Evolutionary conservation across 331 rosid genomes (phyloP).

Genomic region (Erythrophleum ivorense): DNA sequence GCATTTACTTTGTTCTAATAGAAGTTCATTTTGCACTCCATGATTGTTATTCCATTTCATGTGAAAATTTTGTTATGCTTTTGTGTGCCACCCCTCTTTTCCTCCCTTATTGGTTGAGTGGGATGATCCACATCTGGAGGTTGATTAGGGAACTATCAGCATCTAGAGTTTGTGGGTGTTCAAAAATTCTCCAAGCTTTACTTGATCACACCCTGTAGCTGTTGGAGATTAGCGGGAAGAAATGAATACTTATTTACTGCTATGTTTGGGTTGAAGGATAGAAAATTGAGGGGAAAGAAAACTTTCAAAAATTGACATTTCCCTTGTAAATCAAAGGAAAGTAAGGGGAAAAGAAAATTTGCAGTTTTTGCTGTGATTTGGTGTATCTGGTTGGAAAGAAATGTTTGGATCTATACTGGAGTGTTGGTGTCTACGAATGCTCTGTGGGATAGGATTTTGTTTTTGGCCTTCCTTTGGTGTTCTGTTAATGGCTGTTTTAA

Average conservation of each 20-base stretch:
- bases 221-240: conserved; percentile 4
- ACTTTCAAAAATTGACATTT: no score
- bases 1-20: conserved; percentile 20
- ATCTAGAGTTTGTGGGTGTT: neutral
- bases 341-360: neutral
- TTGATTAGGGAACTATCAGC: neutral
- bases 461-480: no score
- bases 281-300: neutral
- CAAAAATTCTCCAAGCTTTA: neutral
- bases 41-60: conserved; percentile 20
- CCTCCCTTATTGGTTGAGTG: neutral
- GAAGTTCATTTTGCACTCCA: conserved; percentile 25
- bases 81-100: neutral
- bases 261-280: neutral
- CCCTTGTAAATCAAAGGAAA: no score
- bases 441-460: no score
- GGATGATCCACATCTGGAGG: neutral
- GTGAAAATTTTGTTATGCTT: conserved; percentile 17
- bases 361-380: neutral
- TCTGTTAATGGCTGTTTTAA: no score
- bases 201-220: conserved; percentile 7
- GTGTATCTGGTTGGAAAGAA: neutral
- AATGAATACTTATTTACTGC: neutral
- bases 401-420: neutral
- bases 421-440: neutral